These are phyloP conservation scores for Cystobasidium sp. DNA, from an alignment of 1,284 basidiomycete genomes.

Conservation along the genomic window DNA sequence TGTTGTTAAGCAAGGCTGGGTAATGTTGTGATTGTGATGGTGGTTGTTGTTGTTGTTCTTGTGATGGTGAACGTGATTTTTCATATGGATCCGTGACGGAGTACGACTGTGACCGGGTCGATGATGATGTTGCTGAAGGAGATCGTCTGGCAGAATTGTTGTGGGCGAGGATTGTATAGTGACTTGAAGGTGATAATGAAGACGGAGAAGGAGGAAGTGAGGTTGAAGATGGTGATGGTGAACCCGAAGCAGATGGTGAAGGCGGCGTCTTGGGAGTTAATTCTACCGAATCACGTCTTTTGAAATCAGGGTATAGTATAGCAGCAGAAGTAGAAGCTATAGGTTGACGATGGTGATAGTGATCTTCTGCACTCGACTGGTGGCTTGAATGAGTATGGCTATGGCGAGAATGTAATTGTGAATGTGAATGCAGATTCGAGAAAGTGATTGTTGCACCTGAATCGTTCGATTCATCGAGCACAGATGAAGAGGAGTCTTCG, in stretches of 20 bases:
- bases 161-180: not conserved
- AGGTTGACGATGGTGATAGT: not conserved
- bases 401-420: too few relatives aligned
- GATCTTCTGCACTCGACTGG: too few relatives aligned
- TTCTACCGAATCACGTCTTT: not conserved
- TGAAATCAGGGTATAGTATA: not conserved
- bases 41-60: not conserved
- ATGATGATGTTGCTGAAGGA: not conserved
- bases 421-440: not conserved
- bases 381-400: too few relatives aligned
- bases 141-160: not conserved
- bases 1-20: not conserved
- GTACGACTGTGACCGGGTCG: too few relatives aligned
- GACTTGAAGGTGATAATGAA: not conserved
- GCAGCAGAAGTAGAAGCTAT: slow-evolving; percentile 15
- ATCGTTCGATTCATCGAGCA: slow-evolving; percentile 6
- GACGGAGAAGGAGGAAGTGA: slow-evolving; percentile 12
- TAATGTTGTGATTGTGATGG: slow-evolving; percentile 6
- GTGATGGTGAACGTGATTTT: too few relatives aligned
- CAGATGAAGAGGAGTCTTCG: not conserved
- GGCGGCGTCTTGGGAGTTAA: not conserved
- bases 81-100: too few relatives aligned
- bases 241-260: not conserved
- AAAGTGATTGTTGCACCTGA: not conserved
- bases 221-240: slow-evolving; percentile 10